phyloP scores from a whole-genome alignment of 148 eudicot genomes.

The Amaranthus hypochondriacus region DNA sequence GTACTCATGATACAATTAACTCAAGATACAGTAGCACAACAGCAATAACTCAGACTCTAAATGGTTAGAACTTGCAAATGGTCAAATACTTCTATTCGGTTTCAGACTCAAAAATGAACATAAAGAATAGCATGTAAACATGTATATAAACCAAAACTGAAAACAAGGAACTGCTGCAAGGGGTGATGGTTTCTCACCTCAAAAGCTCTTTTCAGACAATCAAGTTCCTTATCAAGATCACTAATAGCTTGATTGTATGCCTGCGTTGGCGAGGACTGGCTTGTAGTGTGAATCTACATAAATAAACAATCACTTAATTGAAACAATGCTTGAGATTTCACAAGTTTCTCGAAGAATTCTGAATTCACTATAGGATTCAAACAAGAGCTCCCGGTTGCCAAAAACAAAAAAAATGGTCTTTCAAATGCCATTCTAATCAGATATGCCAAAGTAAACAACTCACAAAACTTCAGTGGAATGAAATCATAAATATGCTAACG shows the following conservation, averaged over 20 bases:
- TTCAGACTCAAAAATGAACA: too few species aligned
- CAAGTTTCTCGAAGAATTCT: not conserved
- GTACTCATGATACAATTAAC: too few species aligned
- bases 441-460: not conserved
- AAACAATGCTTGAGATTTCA: not conserved
- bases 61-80: not conserved
- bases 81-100: not conserved
- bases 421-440: not conserved
- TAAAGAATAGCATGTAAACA: not conserved
- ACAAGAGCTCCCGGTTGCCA: not conserved
- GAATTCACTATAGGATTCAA: not conserved
- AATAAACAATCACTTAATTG: not conserved
- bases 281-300: conserved; percentile 79
- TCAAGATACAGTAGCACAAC: not conserved
- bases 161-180: not conserved
- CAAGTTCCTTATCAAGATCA: conserved; percentile 93
- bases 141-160: not conserved
- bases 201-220: conserved; percentile 74
- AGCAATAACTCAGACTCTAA: not conserved
- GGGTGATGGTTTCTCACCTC: conserved; percentile 45
- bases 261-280: conserved; percentile 92
- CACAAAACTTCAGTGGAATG: not conserved
- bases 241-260: conserved; percentile 90
- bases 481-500: too few species aligned
- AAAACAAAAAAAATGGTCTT: not conserved